Conservation (phyloP, 2,329 filamentous ascomycete genomes). For the Chaetothyriales sp. region DNA sequence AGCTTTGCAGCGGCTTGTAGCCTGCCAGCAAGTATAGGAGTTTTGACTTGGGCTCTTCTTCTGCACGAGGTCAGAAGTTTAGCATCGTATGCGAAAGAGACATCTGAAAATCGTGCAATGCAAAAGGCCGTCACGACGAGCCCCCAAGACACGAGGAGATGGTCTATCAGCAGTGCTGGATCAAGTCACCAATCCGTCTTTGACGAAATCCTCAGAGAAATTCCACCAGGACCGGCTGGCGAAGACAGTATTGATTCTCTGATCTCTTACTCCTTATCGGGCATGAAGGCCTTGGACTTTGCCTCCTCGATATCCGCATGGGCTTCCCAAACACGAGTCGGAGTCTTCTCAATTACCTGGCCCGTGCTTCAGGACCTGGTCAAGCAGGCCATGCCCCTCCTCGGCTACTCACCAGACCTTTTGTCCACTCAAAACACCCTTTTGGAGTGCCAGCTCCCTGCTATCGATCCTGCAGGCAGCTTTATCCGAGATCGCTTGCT, state of each 20-base stretch:
- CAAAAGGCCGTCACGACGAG: conserved; percentile 23
- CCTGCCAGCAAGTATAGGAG: conserved; percentile 55
- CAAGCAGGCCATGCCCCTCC: conserved; percentile 49
- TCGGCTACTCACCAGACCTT: conserved; percentile 61
- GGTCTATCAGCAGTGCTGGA: conserved; percentile 16
- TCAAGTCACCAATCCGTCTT: conserved; percentile 29
- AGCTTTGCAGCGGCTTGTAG: conserved; percentile 43
- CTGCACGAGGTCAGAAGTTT: conserved; percentile 54
- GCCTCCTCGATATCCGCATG: background rate
- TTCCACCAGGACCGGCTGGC: background rate
- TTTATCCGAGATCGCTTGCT: conserved; percentile 46
- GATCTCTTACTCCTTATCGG: background rate
- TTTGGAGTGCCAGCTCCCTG: conserved; percentile 29
- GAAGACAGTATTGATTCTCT: conserved; percentile 2
- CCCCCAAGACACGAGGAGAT: conserved; percentile 12
- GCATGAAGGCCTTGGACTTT: background rate
- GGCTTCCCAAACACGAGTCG: background rate
- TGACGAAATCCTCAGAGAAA: conserved; percentile 29
- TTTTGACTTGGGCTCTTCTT: conserved; percentile 71
- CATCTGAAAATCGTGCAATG: conserved; percentile 30
- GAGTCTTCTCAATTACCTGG: background rate
- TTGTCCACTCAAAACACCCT: conserved; percentile 53
- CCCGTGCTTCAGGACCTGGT: conserved; percentile 52
- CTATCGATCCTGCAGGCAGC: conserved; percentile 23
- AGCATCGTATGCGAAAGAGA: conserved; percentile 48